Conservation (phyloP, 1,139 yeast species). For the Blastobotrys illinoisensis region DNA sequence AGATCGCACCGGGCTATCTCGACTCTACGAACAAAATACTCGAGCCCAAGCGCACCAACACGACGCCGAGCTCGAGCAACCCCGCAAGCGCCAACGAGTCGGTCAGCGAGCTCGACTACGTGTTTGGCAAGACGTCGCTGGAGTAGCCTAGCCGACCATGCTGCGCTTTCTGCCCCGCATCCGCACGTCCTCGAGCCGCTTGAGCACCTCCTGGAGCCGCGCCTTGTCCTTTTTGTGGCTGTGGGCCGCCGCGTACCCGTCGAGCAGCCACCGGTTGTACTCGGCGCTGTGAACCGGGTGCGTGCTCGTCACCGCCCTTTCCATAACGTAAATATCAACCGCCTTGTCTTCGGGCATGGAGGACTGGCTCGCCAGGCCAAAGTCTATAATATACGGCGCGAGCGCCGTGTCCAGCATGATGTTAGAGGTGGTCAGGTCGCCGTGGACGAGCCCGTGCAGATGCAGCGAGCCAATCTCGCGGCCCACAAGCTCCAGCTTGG, state of each 20-base stretch:
- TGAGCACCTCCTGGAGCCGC: slow-evolving; percentile 48
- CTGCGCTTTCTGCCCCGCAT: slow-evolving; percentile 92
- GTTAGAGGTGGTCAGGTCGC: slow-evolving; percentile 91
- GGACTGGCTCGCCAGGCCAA: slow-evolving; percentile 81
- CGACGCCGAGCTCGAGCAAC: not conserved
- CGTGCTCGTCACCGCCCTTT: slow-evolving; percentile 84
- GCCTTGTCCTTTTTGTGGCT: slow-evolving; percentile 25
- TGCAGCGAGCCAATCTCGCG: slow-evolving; percentile 67
- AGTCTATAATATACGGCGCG: slow-evolving; percentile 71
- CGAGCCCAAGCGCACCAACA: slow-evolving; percentile 21
- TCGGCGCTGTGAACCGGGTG: slow-evolving; percentile 68
- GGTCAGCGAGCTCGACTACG: slow-evolving; percentile 17
- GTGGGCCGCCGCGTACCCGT: slow-evolving; percentile 51
- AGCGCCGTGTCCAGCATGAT: slow-evolving; percentile 46
- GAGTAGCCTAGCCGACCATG: slow-evolving; percentile 61
- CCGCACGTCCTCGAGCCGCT: slow-evolving; percentile 75
- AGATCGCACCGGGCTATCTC: slow-evolving; percentile 43
- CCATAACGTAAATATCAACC: slow-evolving; percentile 89
- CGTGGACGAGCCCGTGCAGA: slow-evolving; percentile 76
- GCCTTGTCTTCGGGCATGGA: slow-evolving; percentile 86
- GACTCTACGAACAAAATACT: slow-evolving; percentile 29
- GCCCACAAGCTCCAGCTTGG: slow-evolving; percentile 48
- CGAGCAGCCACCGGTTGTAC: slow-evolving; percentile 66
- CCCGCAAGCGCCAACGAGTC: not conserved
- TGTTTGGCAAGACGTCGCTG: slow-evolving; percentile 17